Percentiles rank a stretch among this genome's conserved stretches.
These are phyloP conservation scores for Trypanosomatidae sp. DNA, from an alignment of 208 protist genomes.

Conservation along the genomic window DNA sequence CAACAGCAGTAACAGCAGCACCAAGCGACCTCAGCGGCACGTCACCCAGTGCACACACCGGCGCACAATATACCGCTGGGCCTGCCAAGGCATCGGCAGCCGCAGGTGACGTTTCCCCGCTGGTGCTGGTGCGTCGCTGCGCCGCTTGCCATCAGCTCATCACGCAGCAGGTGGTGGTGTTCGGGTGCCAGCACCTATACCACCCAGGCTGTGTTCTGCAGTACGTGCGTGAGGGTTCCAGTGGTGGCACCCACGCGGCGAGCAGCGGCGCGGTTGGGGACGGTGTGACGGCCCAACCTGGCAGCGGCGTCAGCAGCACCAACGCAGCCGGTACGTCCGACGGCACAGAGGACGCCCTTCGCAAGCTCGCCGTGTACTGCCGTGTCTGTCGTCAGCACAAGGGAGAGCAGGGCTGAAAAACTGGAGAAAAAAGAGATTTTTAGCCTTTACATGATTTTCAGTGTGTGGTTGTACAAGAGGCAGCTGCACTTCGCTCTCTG, in stretches of 20 bases:
- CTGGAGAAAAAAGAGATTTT: too few species aligned
- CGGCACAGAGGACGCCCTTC: conserved; percentile 12
- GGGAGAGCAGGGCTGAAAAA: conserved; percentile 15
- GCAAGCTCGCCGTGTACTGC: conserved; percentile 20
- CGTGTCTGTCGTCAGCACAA: conserved; percentile 16
- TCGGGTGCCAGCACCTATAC: conserved; percentile 63
- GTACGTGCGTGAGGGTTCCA: conserved; percentile 18
- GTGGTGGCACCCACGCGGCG: not conserved
- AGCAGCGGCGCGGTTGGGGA: not conserved
- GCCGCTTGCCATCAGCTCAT: conserved; percentile 19
- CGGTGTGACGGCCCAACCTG: not conserved
- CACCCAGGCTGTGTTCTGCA: conserved; percentile 57
- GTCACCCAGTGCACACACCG: too few species aligned
- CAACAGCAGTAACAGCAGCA: too few species aligned
- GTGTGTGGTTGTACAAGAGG: too few species aligned
- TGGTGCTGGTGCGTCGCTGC: conserved; percentile 5
- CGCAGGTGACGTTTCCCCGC: not conserved
- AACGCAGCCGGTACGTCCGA: not conserved
- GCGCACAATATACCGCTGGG: too few species aligned
- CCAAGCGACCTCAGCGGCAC: not conserved
- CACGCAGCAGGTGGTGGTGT: conserved; percentile 39
- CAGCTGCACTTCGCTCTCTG: too few species aligned
- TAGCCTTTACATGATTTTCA: too few species aligned
- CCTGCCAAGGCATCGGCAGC: not conserved
- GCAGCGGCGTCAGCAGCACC: not conserved